Conservation (phyloP, 1,139 yeast species). For the Magnusiomyces fungicola region DNA sequence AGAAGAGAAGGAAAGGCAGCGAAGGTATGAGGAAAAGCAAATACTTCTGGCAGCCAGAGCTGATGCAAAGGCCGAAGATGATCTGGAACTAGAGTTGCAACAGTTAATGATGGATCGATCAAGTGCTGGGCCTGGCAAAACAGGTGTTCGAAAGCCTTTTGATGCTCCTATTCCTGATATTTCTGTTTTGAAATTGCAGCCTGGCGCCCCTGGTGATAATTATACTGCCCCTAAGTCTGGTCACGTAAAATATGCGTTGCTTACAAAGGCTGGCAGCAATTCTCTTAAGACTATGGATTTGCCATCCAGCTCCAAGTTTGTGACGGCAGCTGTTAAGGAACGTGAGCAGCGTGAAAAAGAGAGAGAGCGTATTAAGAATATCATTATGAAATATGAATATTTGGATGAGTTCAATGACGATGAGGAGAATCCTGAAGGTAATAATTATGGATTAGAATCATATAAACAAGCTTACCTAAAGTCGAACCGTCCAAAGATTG, state of each 20-base stretch:
- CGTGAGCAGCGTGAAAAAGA: conserved; percentile 21
- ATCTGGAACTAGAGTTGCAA: conserved; percentile 33
- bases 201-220: conserved; percentile 1
- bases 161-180: conserved; percentile 31
- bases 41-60: conserved; percentile 21
- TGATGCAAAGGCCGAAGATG: conserved; percentile 26
- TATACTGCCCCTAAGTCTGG: conserved; percentile 9
- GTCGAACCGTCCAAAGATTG: too few species aligned
- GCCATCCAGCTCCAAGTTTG: conserved; percentile 26
- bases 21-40: conserved; percentile 15
- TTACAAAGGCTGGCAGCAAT: conserved; percentile 19
- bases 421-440: too few species aligned
- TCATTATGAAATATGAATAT: conserved; percentile 24
- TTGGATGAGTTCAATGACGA: conserved; percentile 2
- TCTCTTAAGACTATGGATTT: conserved; percentile 22
- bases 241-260: conserved; percentile 21
- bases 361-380: conserved; percentile 23
- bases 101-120: conserved; percentile 29
- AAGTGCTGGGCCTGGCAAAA: conserved; percentile 17
- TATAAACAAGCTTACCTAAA: too few species aligned
- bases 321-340: conserved; percentile 21
- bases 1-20: conserved; percentile 18
- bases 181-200: background rate
- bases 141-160: conserved; percentile 17
- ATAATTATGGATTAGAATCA: too few species aligned